Evolutionary conservation across 495 filamentous ascomycete species (phyloP).

Genomic region (Penicillium verhagenii): DNA sequence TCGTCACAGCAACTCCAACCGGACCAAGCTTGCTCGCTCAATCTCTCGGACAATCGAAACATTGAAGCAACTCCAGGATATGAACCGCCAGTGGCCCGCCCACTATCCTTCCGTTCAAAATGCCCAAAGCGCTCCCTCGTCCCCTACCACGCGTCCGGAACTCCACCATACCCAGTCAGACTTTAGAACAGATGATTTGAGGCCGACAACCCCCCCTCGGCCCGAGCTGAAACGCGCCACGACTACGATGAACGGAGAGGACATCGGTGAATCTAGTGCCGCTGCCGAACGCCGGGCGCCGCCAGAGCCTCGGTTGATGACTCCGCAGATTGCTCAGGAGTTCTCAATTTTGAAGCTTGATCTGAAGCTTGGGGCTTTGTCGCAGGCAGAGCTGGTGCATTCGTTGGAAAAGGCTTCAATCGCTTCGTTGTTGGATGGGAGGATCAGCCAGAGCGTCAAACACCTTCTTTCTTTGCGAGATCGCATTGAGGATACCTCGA

Average conservation of each 20-base stretch:
- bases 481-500: slow-evolving; percentile 94
- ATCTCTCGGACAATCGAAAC: slow-evolving; percentile 84
- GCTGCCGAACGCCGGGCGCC: slow-evolving; percentile 55
- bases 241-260: slow-evolving; percentile 64
- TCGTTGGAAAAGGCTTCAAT: slow-evolving; percentile 92
- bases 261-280: slow-evolving; percentile 68
- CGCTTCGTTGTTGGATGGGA: slow-evolving; percentile 86
- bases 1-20: slow-evolving; percentile 79
- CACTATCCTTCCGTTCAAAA: slow-evolving; percentile 87
- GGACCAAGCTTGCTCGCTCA: slow-evolving; percentile 76
- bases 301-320: slow-evolving; percentile 73
- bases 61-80: slow-evolving; percentile 75
- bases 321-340: slow-evolving; percentile 90
- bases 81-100: slow-evolving; percentile 89
- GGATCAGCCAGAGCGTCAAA: slow-evolving; percentile 88
- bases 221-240: slow-evolving; percentile 66
- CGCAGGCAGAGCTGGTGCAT: slow-evolving; percentile 89
- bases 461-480: slow-evolving; percentile 85
- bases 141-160: slow-evolving; percentile 40
- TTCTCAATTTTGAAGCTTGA: slow-evolving; percentile 95
- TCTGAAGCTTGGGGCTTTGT: slow-evolving; percentile 79
- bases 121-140: slow-evolving; percentile 35
- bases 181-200: slow-evolving; percentile 28
- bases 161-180: slow-evolving; percentile 56
- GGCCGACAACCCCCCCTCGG: slow-evolving; percentile 40